These are phyloP conservation scores for Albifimbria verrucaria DNA, from an alignment of 2,329 filamentous ascomycete species.

Conservation along the genomic window DNA sequence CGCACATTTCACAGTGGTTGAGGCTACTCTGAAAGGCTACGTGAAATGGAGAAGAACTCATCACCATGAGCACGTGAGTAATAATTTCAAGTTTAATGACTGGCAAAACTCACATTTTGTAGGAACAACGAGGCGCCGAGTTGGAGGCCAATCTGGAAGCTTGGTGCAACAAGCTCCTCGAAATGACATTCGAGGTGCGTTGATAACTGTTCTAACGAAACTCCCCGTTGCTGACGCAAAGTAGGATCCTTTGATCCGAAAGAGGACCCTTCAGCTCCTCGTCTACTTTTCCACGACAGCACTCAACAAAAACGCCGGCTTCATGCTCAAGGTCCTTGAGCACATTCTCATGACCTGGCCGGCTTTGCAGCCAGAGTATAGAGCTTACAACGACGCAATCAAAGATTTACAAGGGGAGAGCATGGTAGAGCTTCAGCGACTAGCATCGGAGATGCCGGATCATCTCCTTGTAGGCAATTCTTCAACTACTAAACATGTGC, in stretches of 20 bases:
- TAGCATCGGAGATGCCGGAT: constrained; percentile 88
- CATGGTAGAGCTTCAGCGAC: constrained; percentile 80
- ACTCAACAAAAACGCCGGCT: constrained; percentile 70
- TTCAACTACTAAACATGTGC: not conserved
- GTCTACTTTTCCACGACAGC: constrained; percentile 83
- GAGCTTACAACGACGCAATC: constrained; percentile 79
- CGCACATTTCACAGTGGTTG: constrained; percentile 84
- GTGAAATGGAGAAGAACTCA: constrained; percentile 64
- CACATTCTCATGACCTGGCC: constrained; percentile 84
- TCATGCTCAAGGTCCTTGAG: constrained; percentile 87
- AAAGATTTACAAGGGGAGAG: constrained; percentile 84
- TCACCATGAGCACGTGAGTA: constrained; percentile 25
- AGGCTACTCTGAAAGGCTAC: constrained; percentile 85
- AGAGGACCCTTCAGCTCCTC: constrained; percentile 75
- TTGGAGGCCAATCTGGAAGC: constrained; percentile 64
- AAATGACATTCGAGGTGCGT: constrained; percentile 63
- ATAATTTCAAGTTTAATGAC: not conserved
- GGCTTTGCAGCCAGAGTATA: constrained; percentile 66
- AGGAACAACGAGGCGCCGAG: constrained; percentile 49
- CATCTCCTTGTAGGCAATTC: constrained; percentile 65
- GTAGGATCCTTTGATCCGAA: constrained; percentile 76
- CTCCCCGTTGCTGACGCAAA: not conserved
- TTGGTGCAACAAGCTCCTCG: constrained; percentile 71
- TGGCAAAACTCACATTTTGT: constrained; percentile 15
- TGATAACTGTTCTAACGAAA: not conserved